Evolutionary conservation across 257 asterid species (phyloP).

Genomic region (Solanum ahanhuiri): DNA sequence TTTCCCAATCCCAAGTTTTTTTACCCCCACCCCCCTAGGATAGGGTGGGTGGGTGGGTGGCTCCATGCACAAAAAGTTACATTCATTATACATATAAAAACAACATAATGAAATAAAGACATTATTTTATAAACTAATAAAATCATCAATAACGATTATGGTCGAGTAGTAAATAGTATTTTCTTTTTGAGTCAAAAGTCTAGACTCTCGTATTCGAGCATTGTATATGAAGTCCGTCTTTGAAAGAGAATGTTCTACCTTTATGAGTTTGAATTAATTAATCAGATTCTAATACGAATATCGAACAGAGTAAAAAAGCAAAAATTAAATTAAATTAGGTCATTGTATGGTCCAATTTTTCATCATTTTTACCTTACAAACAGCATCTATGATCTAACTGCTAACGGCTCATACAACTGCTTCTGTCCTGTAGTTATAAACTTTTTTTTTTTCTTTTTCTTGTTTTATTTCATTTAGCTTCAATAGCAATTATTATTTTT

Average conservation of each 20-base stretch:
- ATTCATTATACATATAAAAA: background rate
- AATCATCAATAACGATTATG: background rate
- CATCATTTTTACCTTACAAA: background rate
- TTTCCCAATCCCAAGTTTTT: slow-evolving; percentile 15
- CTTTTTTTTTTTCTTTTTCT: background rate
- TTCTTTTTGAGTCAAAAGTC: background rate
- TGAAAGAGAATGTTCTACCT: background rate
- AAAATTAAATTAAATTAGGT: background rate
- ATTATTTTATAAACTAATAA: background rate
- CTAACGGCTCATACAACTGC: background rate
- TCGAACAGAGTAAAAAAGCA: background rate
- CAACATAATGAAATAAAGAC: slow-evolving; percentile 10
- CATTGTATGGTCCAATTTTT: slow-evolving; percentile 25
- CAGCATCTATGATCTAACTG: background rate
- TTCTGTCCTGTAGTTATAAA: background rate
- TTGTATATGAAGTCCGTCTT: background rate
- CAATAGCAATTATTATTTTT: background rate
- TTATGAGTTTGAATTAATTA: background rate
- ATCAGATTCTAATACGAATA: background rate
- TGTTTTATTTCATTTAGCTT: background rate
- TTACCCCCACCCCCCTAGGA: background rate
- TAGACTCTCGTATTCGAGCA: background rate
- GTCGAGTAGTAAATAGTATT: background rate
- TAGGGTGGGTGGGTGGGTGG: background rate
- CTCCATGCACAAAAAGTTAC: slow-evolving; percentile 19